These are phyloP conservation scores for Testicularia cyperi DNA, from an alignment of 1,284 basidiomycete species.

Conservation along the genomic window DNA sequence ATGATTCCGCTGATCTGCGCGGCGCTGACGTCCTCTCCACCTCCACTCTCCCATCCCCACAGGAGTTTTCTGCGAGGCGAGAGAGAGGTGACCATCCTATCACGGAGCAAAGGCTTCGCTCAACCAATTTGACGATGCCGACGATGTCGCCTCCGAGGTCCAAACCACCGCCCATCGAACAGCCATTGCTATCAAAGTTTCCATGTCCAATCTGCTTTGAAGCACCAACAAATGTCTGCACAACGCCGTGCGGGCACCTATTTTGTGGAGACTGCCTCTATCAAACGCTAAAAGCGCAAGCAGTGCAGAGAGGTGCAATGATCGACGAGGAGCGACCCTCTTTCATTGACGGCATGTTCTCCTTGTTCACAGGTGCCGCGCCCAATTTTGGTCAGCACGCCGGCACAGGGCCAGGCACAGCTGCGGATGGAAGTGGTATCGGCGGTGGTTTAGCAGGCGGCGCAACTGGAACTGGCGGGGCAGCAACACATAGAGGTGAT, in stretches of 20 bases:
- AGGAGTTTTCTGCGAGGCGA: not conserved
- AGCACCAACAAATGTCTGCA: conserved; percentile 30
- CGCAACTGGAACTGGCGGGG: conserved; percentile 3
- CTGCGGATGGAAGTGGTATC: not conserved
- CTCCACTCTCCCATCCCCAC: too few species aligned
- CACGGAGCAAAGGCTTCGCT: conserved; percentile 24
- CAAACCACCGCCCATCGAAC: conserved; percentile 36
- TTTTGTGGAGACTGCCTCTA: conserved; percentile 54
- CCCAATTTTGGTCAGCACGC: too few species aligned
- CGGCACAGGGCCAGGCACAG: conserved; percentile 1
- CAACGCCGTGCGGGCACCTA: conserved; percentile 54
- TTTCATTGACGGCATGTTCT: conserved; percentile 16
- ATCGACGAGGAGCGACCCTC: conserved; percentile 23
- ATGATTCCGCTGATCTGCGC: too few species aligned
- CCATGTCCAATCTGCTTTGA: conserved; percentile 55
- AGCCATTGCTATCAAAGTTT: conserved; percentile 42
- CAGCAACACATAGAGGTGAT: too few species aligned
- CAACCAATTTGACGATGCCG: conserved; percentile 20
- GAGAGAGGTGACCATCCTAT: conserved; percentile 20
- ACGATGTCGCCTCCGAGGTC: conserved; percentile 26
- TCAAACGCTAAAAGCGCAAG: conserved; percentile 43
- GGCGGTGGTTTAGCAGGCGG: conserved; percentile 9
- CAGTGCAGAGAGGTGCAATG: conserved; percentile 25
- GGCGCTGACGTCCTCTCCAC: too few species aligned
- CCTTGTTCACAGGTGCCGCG: too few species aligned